Base-by-base conservation (phyloP, 2,329 filamentous ascomycete genomes). In the Microdochium bolleyi region DNA sequence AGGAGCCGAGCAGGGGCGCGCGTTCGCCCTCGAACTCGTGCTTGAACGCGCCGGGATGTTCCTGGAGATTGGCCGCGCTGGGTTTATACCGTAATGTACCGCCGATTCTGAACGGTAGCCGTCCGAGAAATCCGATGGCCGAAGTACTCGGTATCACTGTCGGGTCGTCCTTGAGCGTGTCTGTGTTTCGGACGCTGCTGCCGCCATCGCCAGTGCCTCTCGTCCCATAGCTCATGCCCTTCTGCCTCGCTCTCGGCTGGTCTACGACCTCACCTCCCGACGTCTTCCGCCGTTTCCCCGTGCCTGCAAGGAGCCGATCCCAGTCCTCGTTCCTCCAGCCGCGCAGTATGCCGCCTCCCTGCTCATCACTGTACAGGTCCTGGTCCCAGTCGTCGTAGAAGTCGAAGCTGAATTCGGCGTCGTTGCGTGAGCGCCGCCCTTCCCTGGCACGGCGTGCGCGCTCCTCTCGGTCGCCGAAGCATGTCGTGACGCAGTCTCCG, bases 381-480 rank as follows among this genome's bases (percentile, higher is more conserved):
- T 80, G 76, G 56, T 96, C 90, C 92, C 92, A 97, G 69, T 96
- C 92, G 69, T 96, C 92, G 73, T 97, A 97, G 67, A 97, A 97
- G 68, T 96, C 92, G 66, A 97, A 97, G 63, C 83, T 92, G 62
- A 88, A 82, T 70, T 96, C 92, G 25, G 91, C 88, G 51, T 83
- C 70, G 2, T 82, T 83, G 55, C 73, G 70, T 24, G 74, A 72
- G 9, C 79, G 73, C 21, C 80, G 78, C 48, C 87, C 80, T 61
- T 90, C 84, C 56, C 85, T 76, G 48, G 75, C 71, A 53, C 89
- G 83, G 27, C 88, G 83, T 49, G 83, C 74, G 54, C 88, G 84
- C 64, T 92, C 88, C 60, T 92, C 87, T 52, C 82, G 82, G 62
- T 83, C 83, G 52, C 88, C 87, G 34, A 84, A 70, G 59, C 89